phyloP scores from a whole-genome alignment of 768 basidiomycete species.

The Mycena filopes region DNA sequence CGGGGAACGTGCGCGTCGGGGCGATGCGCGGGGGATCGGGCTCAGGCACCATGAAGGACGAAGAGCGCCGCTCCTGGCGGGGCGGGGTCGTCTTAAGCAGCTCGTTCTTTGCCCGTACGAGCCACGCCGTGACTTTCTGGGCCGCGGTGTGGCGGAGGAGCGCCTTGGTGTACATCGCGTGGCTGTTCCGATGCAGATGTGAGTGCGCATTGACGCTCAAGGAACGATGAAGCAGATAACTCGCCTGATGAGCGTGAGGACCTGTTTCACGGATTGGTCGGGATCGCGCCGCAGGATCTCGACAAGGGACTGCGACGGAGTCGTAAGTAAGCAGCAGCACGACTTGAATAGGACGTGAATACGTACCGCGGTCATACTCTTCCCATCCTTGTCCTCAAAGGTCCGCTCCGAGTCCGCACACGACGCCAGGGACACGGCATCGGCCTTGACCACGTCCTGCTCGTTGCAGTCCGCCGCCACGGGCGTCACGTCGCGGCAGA shows the following conservation, averaged over 20 bases:
- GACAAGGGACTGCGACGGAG: conserved; percentile 11
- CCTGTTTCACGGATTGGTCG: background rate
- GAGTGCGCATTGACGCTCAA: background rate
- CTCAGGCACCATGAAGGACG: background rate
- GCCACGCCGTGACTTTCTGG: background rate
- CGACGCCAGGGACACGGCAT: conserved; percentile 33
- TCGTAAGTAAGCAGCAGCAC: background rate
- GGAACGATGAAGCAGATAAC: background rate
- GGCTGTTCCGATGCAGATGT: background rate
- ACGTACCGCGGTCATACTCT: conserved; percentile 35
- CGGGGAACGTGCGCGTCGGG: background rate
- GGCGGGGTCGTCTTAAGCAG: too few relatives aligned
- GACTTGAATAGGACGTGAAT: background rate
- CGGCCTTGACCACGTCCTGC: conserved; percentile 12
- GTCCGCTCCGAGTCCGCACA: conserved; percentile 34
- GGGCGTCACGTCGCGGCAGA: conserved; percentile 8
- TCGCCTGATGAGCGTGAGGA: conserved; percentile 17
- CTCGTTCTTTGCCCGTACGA: background rate
- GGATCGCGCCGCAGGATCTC: conserved; percentile 8
- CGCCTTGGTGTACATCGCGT: conserved; percentile 13
- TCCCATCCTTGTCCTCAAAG: conserved; percentile 26
- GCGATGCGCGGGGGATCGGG: background rate
- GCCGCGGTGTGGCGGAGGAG: background rate
- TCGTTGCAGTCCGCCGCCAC: background rate
- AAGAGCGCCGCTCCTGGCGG: background rate